Base-by-base conservation (phyloP, 2,329 filamentous ascomycete genomes). In the Fusarium austroafricanum region DNA sequence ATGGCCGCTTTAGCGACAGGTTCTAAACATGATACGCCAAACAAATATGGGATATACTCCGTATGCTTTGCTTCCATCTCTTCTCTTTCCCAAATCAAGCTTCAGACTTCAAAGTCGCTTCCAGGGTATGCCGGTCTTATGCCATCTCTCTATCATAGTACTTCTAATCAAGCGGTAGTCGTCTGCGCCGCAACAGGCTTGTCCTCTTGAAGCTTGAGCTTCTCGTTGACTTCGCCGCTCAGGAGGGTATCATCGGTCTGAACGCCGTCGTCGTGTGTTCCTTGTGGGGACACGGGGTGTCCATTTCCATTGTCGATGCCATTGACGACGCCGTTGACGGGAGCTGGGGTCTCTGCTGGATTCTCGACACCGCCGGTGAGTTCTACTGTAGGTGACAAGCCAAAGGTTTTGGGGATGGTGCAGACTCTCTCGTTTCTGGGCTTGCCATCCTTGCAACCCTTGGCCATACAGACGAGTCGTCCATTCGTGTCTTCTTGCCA, bases 391-490 rank as follows among this genome's bases (percentile, higher is more conserved):
- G 68, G 59, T 4, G 47, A 33, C 5, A 58, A 17, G 0, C 50
- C 54, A 15, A 69, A 83, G 6, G 77, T 78, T 75, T 80, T 83
- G 21, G 83, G 81, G 11, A 89, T 76, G 9, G 82, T 85, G 73
- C 85, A 86, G 33, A 89, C 79, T 42, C 78, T 76, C 72, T 85
- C 83, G 15, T 75, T 73, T 57, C 84, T 80, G 56, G 82, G 75
- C 63, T 81, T 76, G 15, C 83, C 83, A 5, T 80, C 78, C 50
- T 79, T 76, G 52, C 78, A 81, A 3, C 88, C 88, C 10, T 85
- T 79, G 0, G 84, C 84, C 7, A 88, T 46, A 55, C 87, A 89
- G 63, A 85, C 83, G 29, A 89, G 75, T 50, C 79, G 79, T 17
- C 80, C 83, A 44, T 79, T 82, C 4, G 82, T 80, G 2, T 71